Conservation (phyloP, 2,329 filamentous ascomycete species). For the Sclerotiophoma versabilis region DNA sequence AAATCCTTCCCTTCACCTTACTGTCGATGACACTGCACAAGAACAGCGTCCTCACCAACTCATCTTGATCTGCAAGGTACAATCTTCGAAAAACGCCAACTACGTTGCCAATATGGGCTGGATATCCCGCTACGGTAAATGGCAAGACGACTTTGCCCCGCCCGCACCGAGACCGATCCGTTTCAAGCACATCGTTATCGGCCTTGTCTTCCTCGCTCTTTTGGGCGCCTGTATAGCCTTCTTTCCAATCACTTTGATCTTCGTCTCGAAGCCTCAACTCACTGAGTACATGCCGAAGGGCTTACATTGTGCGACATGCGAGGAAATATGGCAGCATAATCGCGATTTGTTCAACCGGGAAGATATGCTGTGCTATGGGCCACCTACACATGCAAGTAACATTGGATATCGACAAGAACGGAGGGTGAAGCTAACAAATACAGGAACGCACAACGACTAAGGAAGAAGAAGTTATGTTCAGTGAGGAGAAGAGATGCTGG, state of each 20-base stretch:
- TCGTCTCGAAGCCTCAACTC: slow-evolving; percentile 4
- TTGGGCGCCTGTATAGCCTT: not conserved
- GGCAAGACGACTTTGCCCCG: not conserved
- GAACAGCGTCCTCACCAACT: not conserved
- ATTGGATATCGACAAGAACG: not conserved
- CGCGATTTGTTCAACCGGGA: slow-evolving; percentile 6
- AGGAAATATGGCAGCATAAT: slow-evolving; percentile 10
- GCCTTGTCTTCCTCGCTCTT: not conserved
- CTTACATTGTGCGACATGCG: slow-evolving; percentile 8
- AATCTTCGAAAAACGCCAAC: not conserved
- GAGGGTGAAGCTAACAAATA: not conserved
- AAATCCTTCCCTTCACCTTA: not conserved
- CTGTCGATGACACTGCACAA: not conserved
- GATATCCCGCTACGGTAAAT: slow-evolving; percentile 6
- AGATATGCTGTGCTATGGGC: slow-evolving; percentile 12
- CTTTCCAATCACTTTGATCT: not conserved
- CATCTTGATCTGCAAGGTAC: not conserved
- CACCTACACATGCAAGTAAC: slow-evolving; percentile 1
- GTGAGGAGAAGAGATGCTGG: slow-evolving; percentile 11
- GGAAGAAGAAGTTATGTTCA: slow-evolving; percentile 9
- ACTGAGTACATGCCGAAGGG: slow-evolving; percentile 2
- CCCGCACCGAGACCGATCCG: not conserved
- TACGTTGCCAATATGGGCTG: not conserved
- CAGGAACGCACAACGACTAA: not conserved
- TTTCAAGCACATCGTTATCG: not conserved